Base-by-base conservation (phyloP, 176 grass and related monocot species). In the Oryza longistaminata region DNA sequence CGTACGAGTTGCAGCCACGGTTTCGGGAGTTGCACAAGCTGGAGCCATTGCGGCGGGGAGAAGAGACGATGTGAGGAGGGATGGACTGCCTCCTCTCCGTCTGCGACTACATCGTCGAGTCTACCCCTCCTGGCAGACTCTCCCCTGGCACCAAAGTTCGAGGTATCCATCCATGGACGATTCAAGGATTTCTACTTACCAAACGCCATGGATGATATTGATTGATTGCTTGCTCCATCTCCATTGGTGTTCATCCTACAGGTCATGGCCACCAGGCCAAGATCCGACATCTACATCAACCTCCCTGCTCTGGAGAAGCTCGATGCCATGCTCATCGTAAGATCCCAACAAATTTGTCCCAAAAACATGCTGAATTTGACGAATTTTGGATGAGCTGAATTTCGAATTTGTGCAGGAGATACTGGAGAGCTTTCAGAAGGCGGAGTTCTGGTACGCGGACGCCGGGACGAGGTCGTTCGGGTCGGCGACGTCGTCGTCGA, bases 41-140 rank as follows among this genome's bases (percentile, higher is more conserved):
- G 78, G 93, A 95, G 81, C 90, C 96, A n/a, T 75, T 98, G 70
- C 87, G 48, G 64, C 35, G 7, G 90, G 92, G 91, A 94, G 93
- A 98, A 96, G 88, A 40, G 88, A 40, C 73, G 12, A 98, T 98
- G 96, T 98, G 96, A 92, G 83, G 85, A 83, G 96, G 45, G 96
- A 98, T 98, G 96, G 96, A 95, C 75, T 98, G 93, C 85, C 91
- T 98, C 73, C 86, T 95, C 50, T 93, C 93, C 35, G 91, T 99
- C 11, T 99, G 96, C 58, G 96, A 96, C 80, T 94, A 94, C 88
- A 99, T 99, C 73, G 90, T 99, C 68, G 93, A 96, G 87, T 96
- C 88, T 94, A 86, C 75, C 93, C 96, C 11, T 92, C 93, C 82
- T 86, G 90, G 8, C 96, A 99, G 90, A 84, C 69, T 7, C 79